Evolutionary conservation across 441 rosid genomes (phyloP), one percentile per base, ranked within the genome.

Genomic region (Erodium trifolium): DNA sequence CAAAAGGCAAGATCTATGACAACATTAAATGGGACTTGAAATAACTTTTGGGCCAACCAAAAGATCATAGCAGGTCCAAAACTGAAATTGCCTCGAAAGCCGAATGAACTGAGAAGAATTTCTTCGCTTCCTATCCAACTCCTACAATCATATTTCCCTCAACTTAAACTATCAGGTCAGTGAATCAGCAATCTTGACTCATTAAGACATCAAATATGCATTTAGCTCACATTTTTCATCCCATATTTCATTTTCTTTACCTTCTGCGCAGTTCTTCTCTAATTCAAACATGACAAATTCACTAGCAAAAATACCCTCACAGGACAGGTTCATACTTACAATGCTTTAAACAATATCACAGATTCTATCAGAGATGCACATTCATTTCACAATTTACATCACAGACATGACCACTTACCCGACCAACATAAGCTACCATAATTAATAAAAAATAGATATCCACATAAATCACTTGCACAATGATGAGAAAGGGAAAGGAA

Each of bases 311-410:
- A 43, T n/a, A 49, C 5, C 17, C 10, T 12, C 17, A 49, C 16
- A 49, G 10, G 57, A 49, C 16, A 49, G 57, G 57, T 49, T 11
- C 57, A 49, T 12, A 49, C 17, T 49, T 49, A 13, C 57, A 49
- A 49, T 49, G 14, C 10, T 49, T 49, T 49, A 12, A 49, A n/a
- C 0, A 49, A 49, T 49, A 3, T 49, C 5, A n/a, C 57, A 49
- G 0, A 12, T 49, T 49, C 16, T 12, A 6, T 0, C 47, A 9
- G 9, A 5, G 2, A 9, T 41, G 9, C 47, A 41, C 2, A 49
- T 41, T 71, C 69, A 75, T 75, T 57, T 17, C 65, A 68, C 60
- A 73, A 63, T 65, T 74, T 39, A 35, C 18, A 39, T 31, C 63
- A 4, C 45, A 11, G 16, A 55, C 0, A 5, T 66, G 19, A 72